Evolutionary conservation across 495 filamentous ascomycete genomes (phyloP).

Genomic region (Pyrenopolyporus hunteri): DNA sequence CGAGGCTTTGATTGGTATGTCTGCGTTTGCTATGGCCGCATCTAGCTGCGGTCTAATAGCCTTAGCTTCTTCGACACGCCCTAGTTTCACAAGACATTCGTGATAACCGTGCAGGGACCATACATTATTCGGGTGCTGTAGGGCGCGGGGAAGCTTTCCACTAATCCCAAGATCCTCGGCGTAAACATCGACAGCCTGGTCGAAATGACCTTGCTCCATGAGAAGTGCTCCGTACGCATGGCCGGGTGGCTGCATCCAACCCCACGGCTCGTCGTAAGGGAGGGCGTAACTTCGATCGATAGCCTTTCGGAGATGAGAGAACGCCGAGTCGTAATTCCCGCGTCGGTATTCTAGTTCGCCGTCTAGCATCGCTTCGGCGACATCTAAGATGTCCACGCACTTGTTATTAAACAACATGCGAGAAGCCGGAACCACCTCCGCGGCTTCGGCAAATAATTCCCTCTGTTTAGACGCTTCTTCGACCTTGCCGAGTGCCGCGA

Average conservation of each 20-base stretch:
- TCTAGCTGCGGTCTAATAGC: slow-evolving; percentile 56
- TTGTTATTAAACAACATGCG: slow-evolving; percentile 71
- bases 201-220: slow-evolving; percentile 63
- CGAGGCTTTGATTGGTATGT: slow-evolving; percentile 63
- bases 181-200: slow-evolving; percentile 62
- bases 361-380: slow-evolving; percentile 68
- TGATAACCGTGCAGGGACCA: slow-evolving; percentile 71
- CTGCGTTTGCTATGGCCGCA: slow-evolving; percentile 58
- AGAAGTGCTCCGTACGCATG: slow-evolving; percentile 70
- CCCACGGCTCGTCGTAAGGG: slow-evolving; percentile 72
- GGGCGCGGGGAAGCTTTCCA: slow-evolving; percentile 59
- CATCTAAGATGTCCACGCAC: slow-evolving; percentile 61
- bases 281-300: slow-evolving; percentile 62
- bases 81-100: slow-evolving; percentile 64
- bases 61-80: slow-evolving; percentile 55
- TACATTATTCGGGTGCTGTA: slow-evolving; percentile 69
- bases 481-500: slow-evolving; percentile 58
- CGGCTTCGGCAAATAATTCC: slow-evolving; percentile 52
- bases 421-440: slow-evolving; percentile 53
- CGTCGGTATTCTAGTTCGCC: slow-evolving; percentile 72
- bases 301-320: slow-evolving; percentile 57
- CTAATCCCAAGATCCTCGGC: slow-evolving; percentile 66
- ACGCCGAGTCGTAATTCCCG: slow-evolving; percentile 61
- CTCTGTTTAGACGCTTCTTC: slow-evolving; percentile 55
- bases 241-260: slow-evolving; percentile 71